Percentiles rank a stretch among this genome's conserved stretches.
phyloP scores from a whole-genome alignment of 169 alveolate genomes.

The Amoebophrya sp. region DNA sequence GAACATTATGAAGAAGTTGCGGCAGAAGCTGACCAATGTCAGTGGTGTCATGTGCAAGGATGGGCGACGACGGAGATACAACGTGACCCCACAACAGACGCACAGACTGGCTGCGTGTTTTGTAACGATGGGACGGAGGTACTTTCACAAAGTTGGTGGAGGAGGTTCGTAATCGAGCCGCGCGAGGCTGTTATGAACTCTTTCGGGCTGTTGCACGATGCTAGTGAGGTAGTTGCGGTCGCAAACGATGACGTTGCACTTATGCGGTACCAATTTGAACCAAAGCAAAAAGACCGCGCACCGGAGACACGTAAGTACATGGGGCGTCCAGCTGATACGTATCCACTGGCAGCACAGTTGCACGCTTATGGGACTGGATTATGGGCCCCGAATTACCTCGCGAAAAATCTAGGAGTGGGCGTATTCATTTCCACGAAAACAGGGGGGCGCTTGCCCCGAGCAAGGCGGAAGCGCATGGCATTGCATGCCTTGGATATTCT shows the following conservation, averaged over 20 bases:
- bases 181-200: background rate
- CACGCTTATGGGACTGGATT: background rate
- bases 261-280: conserved; percentile 17
- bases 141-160: background rate
- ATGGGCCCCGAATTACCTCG: background rate
- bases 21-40: background rate
- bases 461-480: background rate
- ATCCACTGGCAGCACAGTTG: background rate
- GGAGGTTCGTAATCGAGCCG: background rate
- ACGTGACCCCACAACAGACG: background rate
- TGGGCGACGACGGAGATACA: background rate
- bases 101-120: background rate
- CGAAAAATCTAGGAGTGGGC: background rate
- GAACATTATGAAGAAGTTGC: background rate
- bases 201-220: background rate
- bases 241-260: background rate
- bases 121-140: background rate
- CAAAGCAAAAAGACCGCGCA: background rate
- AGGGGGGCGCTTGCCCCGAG: background rate
- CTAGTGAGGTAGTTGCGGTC: background rate
- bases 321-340: background rate
- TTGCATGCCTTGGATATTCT: background rate
- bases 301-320: background rate
- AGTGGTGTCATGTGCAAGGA: background rate
- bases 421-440: background rate